These are phyloP conservation scores for Terana coerulea DNA, from an alignment of 768 basidiomycete species.

Conservation along the genomic window DNA sequence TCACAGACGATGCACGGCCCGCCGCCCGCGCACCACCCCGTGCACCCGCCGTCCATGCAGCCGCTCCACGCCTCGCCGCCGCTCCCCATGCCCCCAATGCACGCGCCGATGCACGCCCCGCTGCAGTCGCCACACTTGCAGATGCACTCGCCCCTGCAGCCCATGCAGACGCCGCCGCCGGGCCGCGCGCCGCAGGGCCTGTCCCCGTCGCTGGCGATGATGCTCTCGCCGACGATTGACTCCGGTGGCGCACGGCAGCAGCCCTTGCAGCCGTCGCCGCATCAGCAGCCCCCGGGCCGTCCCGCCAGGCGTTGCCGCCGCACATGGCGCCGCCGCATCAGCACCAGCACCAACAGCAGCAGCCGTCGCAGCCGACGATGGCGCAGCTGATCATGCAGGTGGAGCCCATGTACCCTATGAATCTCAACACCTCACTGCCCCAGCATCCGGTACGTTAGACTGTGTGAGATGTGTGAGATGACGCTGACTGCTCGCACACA, in stretches of 20 bases:
- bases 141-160: background rate
- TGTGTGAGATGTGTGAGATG: background rate
- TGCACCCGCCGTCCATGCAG: constrained; percentile 16
- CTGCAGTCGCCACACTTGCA: no score
- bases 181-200: constrained; percentile 39
- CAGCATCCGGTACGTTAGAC: constrained; percentile 9
- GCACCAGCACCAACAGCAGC: background rate
- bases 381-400: background rate
- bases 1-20: background rate
- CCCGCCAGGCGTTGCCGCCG: background rate
- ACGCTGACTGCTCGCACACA: background rate
- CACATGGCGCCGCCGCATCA: background rate
- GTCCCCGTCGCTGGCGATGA: constrained; percentile 61
- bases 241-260: constrained; percentile 18
- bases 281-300: background rate
- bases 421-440: no score
- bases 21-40: constrained; percentile 7
- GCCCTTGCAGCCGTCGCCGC: background rate
- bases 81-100: constrained; percentile 13
- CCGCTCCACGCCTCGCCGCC: constrained; percentile 18
- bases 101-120: background rate
- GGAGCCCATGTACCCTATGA: background rate
- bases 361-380: no score
- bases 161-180: constrained; percentile 16
- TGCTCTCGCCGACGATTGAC: constrained; percentile 46